Conservation (phyloP, 495 filamentous ascomycete genomes). For the Hypoxylon subgilvum region DNA sequence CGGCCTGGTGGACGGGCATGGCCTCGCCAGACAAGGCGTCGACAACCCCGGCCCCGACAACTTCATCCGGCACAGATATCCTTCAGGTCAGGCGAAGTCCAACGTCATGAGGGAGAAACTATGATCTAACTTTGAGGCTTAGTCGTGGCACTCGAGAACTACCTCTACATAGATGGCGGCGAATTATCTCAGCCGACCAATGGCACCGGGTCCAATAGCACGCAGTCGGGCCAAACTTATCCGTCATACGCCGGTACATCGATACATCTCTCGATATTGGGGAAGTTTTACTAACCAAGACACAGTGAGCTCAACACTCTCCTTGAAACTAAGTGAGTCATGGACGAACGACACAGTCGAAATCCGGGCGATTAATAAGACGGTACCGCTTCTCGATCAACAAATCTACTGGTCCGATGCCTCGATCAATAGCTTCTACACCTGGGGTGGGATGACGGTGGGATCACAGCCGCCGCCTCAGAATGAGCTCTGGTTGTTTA, state of each 20-base stretch:
- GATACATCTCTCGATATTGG: not conserved
- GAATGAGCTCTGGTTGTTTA: constrained; percentile 43
- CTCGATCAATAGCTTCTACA: constrained; percentile 39
- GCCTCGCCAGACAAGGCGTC: constrained; percentile 28
- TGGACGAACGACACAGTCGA: constrained; percentile 42
- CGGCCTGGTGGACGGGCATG: constrained; percentile 18
- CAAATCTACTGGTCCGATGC: constrained; percentile 41
- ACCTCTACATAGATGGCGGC: constrained; percentile 44
- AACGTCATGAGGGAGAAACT: not conserved
- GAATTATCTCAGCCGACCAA: constrained; percentile 34
- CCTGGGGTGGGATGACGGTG: constrained; percentile 44
- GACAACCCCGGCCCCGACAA: constrained; percentile 29
- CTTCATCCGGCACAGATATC: constrained; percentile 38
- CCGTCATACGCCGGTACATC: constrained; percentile 30
- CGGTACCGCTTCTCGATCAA: constrained; percentile 25
- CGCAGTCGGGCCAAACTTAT: constrained; percentile 14
- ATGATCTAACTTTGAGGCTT: constrained; percentile 17
- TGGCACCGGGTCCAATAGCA: constrained; percentile 23
- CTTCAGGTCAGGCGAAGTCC: constrained; percentile 25
- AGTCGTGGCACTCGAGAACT: constrained; percentile 35
- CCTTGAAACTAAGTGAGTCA: constrained; percentile 44
- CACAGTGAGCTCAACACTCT: constrained; percentile 45
- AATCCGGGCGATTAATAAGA: constrained; percentile 39
- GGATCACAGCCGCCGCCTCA: constrained; percentile 17
- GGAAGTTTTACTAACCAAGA: constrained; percentile 8